A percentile compares a stretch with the other conserved stretches of the same genome.
Evolutionary conservation across 2,329 filamentous ascomycete species (phyloP).

Genomic region (Grosmannia clavigera): DNA sequence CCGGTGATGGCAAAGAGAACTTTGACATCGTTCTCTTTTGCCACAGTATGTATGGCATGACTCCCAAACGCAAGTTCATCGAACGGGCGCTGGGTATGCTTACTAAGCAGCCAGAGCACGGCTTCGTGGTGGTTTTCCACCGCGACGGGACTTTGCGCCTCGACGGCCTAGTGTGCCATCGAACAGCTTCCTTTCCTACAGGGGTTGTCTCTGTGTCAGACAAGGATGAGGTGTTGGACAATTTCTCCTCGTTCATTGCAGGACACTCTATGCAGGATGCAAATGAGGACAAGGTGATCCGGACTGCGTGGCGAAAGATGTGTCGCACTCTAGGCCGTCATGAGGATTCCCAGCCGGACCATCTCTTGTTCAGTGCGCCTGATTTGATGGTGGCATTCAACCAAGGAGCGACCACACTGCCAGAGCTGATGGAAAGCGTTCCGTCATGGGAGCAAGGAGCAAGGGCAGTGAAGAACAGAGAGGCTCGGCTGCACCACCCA

Average conservation of each 20-base stretch:
- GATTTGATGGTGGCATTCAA: conserved; percentile 39
- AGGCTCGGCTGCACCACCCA: conserved; percentile 32
- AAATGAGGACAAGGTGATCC: conserved; percentile 18
- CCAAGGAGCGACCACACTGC: conserved; percentile 27
- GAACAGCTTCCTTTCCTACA: conserved; percentile 31
- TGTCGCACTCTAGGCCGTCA: conserved; percentile 34
- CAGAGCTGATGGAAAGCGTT: conserved; percentile 29
- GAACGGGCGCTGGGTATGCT: conserved; percentile 35
- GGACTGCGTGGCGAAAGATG: conserved; percentile 32
- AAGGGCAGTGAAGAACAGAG: conserved; percentile 34
- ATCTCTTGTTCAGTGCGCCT: conserved; percentile 37
- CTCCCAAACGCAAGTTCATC: conserved; percentile 32
- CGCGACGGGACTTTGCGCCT: conserved; percentile 31
- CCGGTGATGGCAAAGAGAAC: conserved; percentile 13
- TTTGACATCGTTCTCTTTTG: conserved; percentile 49
- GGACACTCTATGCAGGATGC: background rate
- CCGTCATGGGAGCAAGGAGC: conserved; percentile 16
- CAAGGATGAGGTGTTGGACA: conserved; percentile 26
- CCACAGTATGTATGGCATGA: conserved; percentile 52
- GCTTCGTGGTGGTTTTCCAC: conserved; percentile 41
- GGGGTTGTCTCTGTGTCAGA: conserved; percentile 31
- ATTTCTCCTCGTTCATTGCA: background rate
- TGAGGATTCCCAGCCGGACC: conserved; percentile 11
- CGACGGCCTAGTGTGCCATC: conserved; percentile 34
- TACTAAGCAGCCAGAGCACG: conserved; percentile 18